These are phyloP conservation scores for Colletotrichum limetticola DNA, from an alignment of 2,329 filamentous ascomycete species.

Conservation along the genomic window DNA sequence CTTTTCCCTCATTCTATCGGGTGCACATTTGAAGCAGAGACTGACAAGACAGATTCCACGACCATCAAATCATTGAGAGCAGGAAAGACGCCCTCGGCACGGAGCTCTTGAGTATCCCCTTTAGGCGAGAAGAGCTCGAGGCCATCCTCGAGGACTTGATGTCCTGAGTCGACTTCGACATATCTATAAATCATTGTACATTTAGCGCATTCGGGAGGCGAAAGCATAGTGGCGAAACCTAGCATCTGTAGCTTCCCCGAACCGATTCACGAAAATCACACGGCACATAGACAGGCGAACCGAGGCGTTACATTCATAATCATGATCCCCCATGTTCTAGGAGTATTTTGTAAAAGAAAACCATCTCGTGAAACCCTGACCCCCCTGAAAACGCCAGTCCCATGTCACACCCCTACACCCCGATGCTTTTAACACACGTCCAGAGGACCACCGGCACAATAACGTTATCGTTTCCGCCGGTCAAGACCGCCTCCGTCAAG, in stretches of 20 bases:
- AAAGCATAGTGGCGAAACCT: background rate
- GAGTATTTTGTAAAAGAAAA: constrained; percentile 17
- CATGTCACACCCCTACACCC: constrained; percentile 53
- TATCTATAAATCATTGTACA: background rate
- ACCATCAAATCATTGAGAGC: constrained; percentile 96
- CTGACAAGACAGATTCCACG: constrained; percentile 76
- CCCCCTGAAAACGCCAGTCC: constrained; percentile 24
- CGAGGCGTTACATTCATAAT: constrained; percentile 20
- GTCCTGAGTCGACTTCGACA: constrained; percentile 35
- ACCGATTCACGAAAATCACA: background rate
- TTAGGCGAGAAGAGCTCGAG: constrained; percentile 89
- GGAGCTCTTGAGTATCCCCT: constrained; percentile 86
- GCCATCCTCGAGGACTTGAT: constrained; percentile 82
- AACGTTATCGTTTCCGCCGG: constrained; percentile 98
- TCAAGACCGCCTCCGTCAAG: constrained; percentile 93
- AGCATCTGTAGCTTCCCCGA: too few species aligned
- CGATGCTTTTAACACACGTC: constrained; percentile 86
- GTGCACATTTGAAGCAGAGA: background rate
- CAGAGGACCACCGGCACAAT: constrained; percentile 93
- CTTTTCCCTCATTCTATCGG: background rate
- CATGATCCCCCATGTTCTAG: constrained; percentile 19
- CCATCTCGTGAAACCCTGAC: background rate
- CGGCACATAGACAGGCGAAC: background rate
- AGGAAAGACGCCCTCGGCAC: constrained; percentile 86
- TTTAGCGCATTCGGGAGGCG: background rate